Base-by-base conservation (phyloP, 2,329 filamentous ascomycete genomes). In the Diatrype stigma region DNA sequence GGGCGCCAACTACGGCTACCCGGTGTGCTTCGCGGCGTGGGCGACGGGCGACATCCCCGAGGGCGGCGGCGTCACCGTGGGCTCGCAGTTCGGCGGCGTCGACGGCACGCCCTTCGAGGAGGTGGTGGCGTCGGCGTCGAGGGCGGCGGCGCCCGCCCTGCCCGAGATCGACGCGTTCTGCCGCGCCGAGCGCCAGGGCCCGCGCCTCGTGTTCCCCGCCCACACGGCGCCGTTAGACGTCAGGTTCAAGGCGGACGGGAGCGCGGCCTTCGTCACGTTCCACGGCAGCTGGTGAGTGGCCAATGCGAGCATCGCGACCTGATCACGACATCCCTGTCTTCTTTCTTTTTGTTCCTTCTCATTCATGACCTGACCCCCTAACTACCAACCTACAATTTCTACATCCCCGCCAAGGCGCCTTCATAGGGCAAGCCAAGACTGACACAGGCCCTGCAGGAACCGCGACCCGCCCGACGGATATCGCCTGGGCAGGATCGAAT, bases 191-290 rank as follows among this genome's bases (percentile, higher is more conserved):
- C 50, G 57, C 2, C 55, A 59, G 45, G 54, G 45, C 3, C 79
- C 87, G 55, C 54, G 81, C 1, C 70, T 90, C 26, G 81, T 80
- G 5, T 79, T 80, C 59, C 70, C 71, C 47, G 80, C 87, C 1
- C 88, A 91, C 62, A 85, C 78, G 63, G 86, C 87, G 0, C 88
- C 88, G 1, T 71, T 90, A 1, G 86, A 89, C 56, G 80, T 90
- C 61, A 81, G 82, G 54, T 91, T 91, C 70, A 75, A 80, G 55
- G 61, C 72, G 0, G 68, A 75, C 38, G 80, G 80, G 34, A 78
- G 75, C 12, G 76, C 73, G 2, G 86, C 85, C 1, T 90, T 81
- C 69, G 71, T 91, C 17, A 75, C 82, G 0, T 89, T 90, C 68
- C 87, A 89, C 65, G 87, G 87, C 14, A 86, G 81, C 66, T 90